Percentiles rank a stretch among this genome's conserved stretches.
Conservation (phyloP, 2,329 filamentous ascomycete genomes). For the Nemania sp. region DNA sequence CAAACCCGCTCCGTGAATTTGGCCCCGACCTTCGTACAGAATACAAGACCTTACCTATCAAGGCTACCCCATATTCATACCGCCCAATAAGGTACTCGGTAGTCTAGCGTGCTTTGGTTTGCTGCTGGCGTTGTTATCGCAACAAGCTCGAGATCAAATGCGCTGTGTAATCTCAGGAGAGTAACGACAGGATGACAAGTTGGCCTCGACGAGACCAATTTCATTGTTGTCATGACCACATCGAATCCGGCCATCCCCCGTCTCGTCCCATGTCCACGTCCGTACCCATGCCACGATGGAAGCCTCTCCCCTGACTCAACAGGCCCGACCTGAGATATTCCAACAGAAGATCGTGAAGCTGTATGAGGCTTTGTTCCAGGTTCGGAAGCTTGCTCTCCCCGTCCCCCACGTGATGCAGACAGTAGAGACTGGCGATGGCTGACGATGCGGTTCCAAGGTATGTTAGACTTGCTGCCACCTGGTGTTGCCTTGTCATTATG, state of each 20-base stretch:
- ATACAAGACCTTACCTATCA: background rate
- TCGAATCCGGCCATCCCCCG: constrained; percentile 20
- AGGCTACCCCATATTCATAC: no score
- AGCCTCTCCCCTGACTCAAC: constrained; percentile 89
- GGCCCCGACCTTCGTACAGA: no score
- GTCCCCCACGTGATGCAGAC: constrained; percentile 9
- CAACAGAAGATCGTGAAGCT: constrained; percentile 92
- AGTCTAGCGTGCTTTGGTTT: no score
- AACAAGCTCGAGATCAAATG: background rate
- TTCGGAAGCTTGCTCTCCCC: constrained; percentile 43
- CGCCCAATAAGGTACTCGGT: no score
- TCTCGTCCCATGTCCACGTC: constrained; percentile 13
- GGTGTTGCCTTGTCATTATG: no score
- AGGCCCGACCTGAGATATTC: constrained; percentile 86
- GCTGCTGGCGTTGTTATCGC: no score
- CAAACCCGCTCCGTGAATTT: no score
- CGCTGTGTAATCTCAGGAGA: background rate
- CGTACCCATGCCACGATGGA: constrained; percentile 62
- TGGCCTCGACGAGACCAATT: background rate
- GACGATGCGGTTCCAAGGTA: constrained; percentile 39
- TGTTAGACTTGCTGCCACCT: constrained; percentile 23
- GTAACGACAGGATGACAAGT: constrained; percentile 14
- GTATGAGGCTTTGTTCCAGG: constrained; percentile 83
- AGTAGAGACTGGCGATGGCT: constrained; percentile 30
- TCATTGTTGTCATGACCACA: constrained; percentile 18